A percentile compares a stretch with the other conserved stretches of the same genome.
These are phyloP conservation scores for Pterulicium gracile DNA, from an alignment of 1,284 basidiomycete genomes.

Conservation along the genomic window DNA sequence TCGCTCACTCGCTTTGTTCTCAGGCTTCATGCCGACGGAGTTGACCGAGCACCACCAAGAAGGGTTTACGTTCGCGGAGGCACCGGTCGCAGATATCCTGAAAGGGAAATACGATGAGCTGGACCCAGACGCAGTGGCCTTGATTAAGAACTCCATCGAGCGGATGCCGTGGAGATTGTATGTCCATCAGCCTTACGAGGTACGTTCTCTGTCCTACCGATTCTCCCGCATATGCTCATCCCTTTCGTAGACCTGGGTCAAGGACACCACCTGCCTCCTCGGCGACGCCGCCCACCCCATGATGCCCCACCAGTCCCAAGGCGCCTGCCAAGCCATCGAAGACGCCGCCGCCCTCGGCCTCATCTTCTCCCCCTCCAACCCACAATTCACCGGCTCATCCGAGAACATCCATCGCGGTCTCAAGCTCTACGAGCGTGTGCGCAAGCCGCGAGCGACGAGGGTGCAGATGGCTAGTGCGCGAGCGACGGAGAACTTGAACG, in stretches of 20 bases:
- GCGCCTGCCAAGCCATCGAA: constrained; percentile 24
- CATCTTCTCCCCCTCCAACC: constrained; percentile 17
- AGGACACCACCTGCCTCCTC: constrained; percentile 18
- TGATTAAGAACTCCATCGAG: constrained; percentile 21
- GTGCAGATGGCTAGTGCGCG: constrained; percentile 19
- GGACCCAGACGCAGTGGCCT: constrained; percentile 19
- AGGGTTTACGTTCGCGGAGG: constrained; percentile 21
- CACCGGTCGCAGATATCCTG: constrained; percentile 20
- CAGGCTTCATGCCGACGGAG: constrained; percentile 25
- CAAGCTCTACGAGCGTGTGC: constrained; percentile 19
- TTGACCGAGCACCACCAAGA: constrained; percentile 22
- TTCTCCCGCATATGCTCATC: background rate
- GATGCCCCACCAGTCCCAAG: constrained; percentile 24
- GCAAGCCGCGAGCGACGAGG: constrained; percentile 21
- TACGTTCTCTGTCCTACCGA: constrained; percentile 7
- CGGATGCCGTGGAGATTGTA: constrained; percentile 25
- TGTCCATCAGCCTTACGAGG: constrained; percentile 21
- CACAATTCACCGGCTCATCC: background rate
- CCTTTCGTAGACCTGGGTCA: constrained; percentile 15
- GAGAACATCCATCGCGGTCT: constrained; percentile 12
- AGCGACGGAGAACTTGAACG: constrained; percentile 22
- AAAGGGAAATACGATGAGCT: constrained; percentile 20
- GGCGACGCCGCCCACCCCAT: constrained; percentile 25
- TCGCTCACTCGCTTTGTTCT: constrained; percentile 7
- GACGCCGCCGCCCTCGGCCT: constrained; percentile 24